Conservation (phyloP, 495 filamentous ascomycete genomes). For the Podospora didyma region DNA sequence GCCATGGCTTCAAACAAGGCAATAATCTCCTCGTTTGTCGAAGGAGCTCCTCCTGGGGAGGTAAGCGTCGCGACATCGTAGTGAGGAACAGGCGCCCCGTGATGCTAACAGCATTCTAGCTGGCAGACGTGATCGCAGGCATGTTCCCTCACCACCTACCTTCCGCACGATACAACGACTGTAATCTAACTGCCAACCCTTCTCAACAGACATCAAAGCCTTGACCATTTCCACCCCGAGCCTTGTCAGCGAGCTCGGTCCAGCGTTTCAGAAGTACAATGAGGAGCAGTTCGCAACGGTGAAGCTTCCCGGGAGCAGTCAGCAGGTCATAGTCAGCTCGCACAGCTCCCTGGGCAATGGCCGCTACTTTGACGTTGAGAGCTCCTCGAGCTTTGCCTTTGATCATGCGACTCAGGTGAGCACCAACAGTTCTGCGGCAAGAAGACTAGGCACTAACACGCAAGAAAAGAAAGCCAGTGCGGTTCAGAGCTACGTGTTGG, state of each 20-base stretch:
- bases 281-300: slow-evolving; percentile 85
- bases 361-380: slow-evolving; percentile 86
- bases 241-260: slow-evolving; percentile 64
- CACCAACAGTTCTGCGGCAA: neutral
- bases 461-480: slow-evolving; percentile 70
- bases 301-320: slow-evolving; percentile 81
- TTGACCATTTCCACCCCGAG: slow-evolving; percentile 68
- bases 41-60: slow-evolving; percentile 96
- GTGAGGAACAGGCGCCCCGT: neutral
- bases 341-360: slow-evolving; percentile 75
- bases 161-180: neutral
- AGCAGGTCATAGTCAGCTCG: slow-evolving; percentile 80
- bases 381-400: slow-evolving; percentile 77
- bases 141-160: slow-evolving; percentile 3
- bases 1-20: slow-evolving; percentile 46
- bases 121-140: slow-evolving; percentile 89
- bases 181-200: slow-evolving; percentile 1
- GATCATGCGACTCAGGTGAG: slow-evolving; percentile 77
- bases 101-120: slow-evolving; percentile 42
- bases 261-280: slow-evolving; percentile 92
- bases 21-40: slow-evolving; percentile 80
- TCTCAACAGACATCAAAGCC: slow-evolving; percentile 72
- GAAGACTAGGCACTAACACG: neutral
- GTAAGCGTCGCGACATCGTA: slow-evolving; percentile 48
- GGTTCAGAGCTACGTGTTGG: slow-evolving; percentile 74